Conservation (phyloP, 305 asterid genomes). For the Rubia balearica region DNA sequence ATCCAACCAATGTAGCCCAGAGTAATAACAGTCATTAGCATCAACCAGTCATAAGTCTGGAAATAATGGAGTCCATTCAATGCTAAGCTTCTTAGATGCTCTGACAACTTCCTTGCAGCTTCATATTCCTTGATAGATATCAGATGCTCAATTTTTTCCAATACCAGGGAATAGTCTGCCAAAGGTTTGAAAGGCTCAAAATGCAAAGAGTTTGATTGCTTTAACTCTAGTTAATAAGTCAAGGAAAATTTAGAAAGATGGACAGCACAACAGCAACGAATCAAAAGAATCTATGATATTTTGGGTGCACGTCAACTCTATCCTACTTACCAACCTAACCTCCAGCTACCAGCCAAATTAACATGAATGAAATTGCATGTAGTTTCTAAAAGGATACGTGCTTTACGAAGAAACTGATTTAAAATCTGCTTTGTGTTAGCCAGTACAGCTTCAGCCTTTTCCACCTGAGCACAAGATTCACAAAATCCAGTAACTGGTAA, state of each 20-base stretch:
- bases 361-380: not conserved
- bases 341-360: not conserved
- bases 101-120: constrained; percentile 62
- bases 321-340: not conserved
- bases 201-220: constrained; percentile 49
- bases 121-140: constrained; percentile 49
- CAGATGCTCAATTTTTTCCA: constrained; percentile 64
- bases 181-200: constrained; percentile 90
- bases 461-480: constrained; percentile 40
- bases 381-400: constrained; percentile 60
- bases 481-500: not conserved
- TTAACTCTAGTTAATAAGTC: constrained; percentile 49
- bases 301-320: not conserved
- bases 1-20: constrained; percentile 98
- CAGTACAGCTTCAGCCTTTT: constrained; percentile 84
- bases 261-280: not conserved
- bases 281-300: not conserved
- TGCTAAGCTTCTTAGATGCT: constrained; percentile 77
- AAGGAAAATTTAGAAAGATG: constrained; percentile 30
- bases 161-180: constrained; percentile 36
- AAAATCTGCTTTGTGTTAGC: constrained; percentile 90
- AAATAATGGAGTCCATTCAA: constrained; percentile 85
- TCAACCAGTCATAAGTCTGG: constrained; percentile 94
- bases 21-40: constrained; percentile 84
- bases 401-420: constrained; percentile 71